Percentiles rank a stretch among this genome's conserved stretches.
These are phyloP conservation scores for Colletotrichum zoysiae DNA, from an alignment of 2,329 filamentous ascomycete species.

Conservation along the genomic window DNA sequence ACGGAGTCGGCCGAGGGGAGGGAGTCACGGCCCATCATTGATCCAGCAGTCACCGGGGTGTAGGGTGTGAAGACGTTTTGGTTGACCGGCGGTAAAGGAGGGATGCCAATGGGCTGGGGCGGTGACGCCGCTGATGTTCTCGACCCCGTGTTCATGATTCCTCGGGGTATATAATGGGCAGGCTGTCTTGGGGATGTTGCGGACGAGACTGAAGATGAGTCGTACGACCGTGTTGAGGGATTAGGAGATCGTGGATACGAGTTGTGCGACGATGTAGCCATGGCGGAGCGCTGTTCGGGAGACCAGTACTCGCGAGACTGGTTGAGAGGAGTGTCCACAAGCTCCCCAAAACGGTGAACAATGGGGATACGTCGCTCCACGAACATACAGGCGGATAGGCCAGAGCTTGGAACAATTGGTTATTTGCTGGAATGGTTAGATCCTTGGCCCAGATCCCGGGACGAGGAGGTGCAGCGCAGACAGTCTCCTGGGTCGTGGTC, in stretches of 20 bases:
- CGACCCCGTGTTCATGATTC: conserved; percentile 64
- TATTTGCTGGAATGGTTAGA: conserved; percentile 15
- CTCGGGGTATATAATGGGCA: conserved; percentile 62
- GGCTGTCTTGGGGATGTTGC: conserved; percentile 70
- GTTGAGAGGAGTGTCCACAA: conserved; percentile 53
- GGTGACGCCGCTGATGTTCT: conserved; percentile 63
- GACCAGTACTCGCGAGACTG: conserved; percentile 51
- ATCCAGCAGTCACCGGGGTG: conserved; percentile 62
- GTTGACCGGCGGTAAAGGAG: conserved; percentile 62
- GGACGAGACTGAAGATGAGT: conserved; percentile 73
- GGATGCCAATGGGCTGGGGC: conserved; percentile 66
- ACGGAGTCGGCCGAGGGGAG: conserved; percentile 70
- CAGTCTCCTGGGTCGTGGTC: conserved; percentile 1
- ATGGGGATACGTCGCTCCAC: conserved; percentile 54
- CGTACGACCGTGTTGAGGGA: conserved; percentile 71
- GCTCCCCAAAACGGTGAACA: conserved; percentile 54
- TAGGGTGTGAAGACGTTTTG: conserved; percentile 65
- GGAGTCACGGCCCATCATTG: conserved; percentile 70
- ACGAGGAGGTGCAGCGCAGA: background rate
- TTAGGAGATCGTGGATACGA: conserved; percentile 72
- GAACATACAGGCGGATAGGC: conserved; percentile 54
- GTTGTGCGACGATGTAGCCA: conserved; percentile 60
- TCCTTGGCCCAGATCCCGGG: background rate
- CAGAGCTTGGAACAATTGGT: conserved; percentile 16
- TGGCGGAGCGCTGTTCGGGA: conserved; percentile 44